Evolutionary conservation across 768 basidiomycete genomes (phyloP).

Genomic region (Naematelia encephala): DNA sequence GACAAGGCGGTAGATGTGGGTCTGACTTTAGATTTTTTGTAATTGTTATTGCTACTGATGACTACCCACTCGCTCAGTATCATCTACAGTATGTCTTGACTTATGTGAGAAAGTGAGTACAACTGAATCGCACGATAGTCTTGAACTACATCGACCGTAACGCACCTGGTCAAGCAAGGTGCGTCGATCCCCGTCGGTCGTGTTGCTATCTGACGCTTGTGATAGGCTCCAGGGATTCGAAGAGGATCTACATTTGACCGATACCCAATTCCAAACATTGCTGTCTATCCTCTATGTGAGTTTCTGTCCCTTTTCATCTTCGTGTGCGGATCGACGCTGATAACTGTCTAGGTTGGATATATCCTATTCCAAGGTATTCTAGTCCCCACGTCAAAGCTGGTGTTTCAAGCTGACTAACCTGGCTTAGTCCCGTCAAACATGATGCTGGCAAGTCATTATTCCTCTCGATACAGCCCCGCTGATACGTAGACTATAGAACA

Average conservation of each 20-base stretch:
- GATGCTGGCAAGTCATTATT: conserved; percentile 34
- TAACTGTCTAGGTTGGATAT: conserved; percentile 30
- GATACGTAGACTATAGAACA: conserved; percentile 18
- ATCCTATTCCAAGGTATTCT: conserved; percentile 34
- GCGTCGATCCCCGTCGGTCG: neutral
- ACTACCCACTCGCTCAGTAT: conserved; percentile 5
- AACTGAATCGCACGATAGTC: conserved; percentile 3
- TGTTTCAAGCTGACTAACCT: conserved; percentile 3
- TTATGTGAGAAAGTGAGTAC: neutral
- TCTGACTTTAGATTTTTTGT: too few relatives aligned
- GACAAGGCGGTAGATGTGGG: neutral
- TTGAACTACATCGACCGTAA: conserved; percentile 38
- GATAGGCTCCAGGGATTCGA: conserved; percentile 42
- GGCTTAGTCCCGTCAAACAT: conserved; percentile 42
- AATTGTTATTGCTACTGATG: too few relatives aligned
- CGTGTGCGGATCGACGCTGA: neutral
- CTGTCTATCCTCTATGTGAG: conserved; percentile 43
- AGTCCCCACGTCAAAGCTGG: too few relatives aligned
- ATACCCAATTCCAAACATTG: conserved; percentile 35
- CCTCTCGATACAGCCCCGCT: neutral
- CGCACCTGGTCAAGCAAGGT: conserved; percentile 33
- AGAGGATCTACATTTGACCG: conserved; percentile 42
- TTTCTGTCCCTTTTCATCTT: neutral
- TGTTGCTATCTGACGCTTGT: neutral
- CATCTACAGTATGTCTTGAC: conserved; percentile 22